Evolutionary conservation across 305 asterid genomes (phyloP), one percentile per base, ranked within the genome.

Genomic region (Euphrasia arctica): DNA sequence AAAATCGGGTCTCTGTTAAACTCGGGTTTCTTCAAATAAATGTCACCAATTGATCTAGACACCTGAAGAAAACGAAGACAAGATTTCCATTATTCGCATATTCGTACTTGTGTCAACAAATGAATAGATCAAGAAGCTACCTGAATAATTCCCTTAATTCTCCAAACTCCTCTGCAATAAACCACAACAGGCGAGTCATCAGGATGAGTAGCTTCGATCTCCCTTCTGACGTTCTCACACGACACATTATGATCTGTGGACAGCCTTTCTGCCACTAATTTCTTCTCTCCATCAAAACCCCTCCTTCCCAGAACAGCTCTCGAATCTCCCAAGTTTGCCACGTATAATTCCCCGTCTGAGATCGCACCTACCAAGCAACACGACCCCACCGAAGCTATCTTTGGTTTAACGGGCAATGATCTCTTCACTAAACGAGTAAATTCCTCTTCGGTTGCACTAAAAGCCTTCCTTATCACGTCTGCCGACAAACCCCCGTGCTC

Each of bases 111-210:
- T 25, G 0, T 58, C 48, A 41, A 55, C 9, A 58, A 49, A 32
- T 59, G 14, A 32, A 66, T 28, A 11, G 57, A 72, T 56, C 13
- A 68, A 39, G 36, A 39, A 55, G 47, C 60, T 63, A 90, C 99
- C 99, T 93, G 99, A 77, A 93, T 93, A 34, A 93, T 93, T 63
- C 99, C 99, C 73, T 83, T 93, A 73, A 93, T 90, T 76, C 97
- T 86, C 99, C 97, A 93, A 77, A 90, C 99, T 54, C 99, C 99
- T 32, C 88, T 87, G 56, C 87, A 80, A 64, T 80, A 79, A 32
- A 88, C 81, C 14, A 93, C 99, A 10, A 93, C 68, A 48, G 87
- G 77, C 5, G 83, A 60, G 77, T 88, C 95, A 54, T 88, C 96
- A 6, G 95, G 94, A 80, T 93, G 99, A 55, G 71, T 85, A 4